Base-by-base conservation (phyloP, 2,329 filamentous ascomycete species). In the Cyphellophora attinorum region DNA sequence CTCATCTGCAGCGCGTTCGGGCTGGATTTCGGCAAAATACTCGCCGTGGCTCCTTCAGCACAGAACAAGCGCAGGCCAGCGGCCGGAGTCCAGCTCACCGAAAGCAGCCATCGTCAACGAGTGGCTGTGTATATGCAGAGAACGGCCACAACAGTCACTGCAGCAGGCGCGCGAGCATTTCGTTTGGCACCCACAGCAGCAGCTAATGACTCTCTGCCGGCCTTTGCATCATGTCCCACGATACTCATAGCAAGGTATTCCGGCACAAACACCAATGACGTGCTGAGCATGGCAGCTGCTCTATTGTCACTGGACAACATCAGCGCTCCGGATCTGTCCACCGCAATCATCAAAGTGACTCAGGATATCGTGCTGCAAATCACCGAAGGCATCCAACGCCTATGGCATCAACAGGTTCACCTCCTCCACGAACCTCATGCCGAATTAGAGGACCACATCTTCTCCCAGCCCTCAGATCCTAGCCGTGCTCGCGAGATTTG, bases 381-480 rank as follows among this genome's bases (percentile, higher is more conserved):
- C 35, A 33, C 34, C 30, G 31, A 33, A 14, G 35, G 32, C 17
- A 19, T 40, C 16, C 28, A 19, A 23, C 38, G 32, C 21, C 31
- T 34, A 8, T 40, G 38, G 38, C 23, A 29, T 23, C 25, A 23
- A 11, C 35, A 38, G 25, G 34, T 38, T 27, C 30, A 23, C 16
- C 29, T 30, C 25, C 32, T 40, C 27, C 35, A 34, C 27, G 32
- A 33, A 16, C 38, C 34, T 2, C 35, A 38, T 27, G 38, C 35
- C 10, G n/a, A 27, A 16, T 52, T 71, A 38, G 62, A 67, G 46
- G 64, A 67, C 45, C 65, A 63, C 40, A 64, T 72, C 34, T 72
- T 69, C 38, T 69, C 70, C 19, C 64, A 67, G 19, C 68, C 68
- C 0, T 67, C 68, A 3, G 68, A 72, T 33, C 67, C 71, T 41